phyloP scores from a whole-genome alignment of 164 flowering plant genomes.

The Umbellularia californica region DNA sequence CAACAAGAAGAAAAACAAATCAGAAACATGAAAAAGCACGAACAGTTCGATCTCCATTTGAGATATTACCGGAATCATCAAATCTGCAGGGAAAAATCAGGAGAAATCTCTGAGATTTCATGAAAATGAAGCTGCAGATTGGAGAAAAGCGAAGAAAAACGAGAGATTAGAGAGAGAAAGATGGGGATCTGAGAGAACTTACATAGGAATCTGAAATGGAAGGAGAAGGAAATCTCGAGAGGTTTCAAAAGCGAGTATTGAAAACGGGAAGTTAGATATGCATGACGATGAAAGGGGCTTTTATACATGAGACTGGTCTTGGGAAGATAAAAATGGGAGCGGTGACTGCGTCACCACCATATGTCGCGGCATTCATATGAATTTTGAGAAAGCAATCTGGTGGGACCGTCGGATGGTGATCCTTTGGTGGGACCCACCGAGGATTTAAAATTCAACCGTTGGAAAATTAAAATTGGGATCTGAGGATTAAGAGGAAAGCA shows the following conservation, averaged over 20 bases:
- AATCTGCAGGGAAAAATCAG: not conserved
- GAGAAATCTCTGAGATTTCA: not conserved
- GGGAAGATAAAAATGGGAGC: too few species aligned
- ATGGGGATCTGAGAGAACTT: too few species aligned
- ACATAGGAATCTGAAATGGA: not conserved
- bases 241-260: not conserved
- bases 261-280: not conserved
- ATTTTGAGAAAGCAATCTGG: too few species aligned
- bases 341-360: too few species aligned
- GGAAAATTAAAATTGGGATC: too few species aligned
- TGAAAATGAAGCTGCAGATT: not conserved
- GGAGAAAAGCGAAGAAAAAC: not conserved
- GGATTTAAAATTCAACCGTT: too few species aligned
- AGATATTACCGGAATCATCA: not conserved
- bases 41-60: not conserved
- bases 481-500: too few species aligned
- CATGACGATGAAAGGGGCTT: not conserved
- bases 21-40: not conserved
- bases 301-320: too few species aligned
- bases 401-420: too few species aligned
- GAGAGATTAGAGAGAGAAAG: not conserved
- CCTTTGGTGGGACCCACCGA: too few species aligned
- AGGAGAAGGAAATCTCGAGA: not conserved
- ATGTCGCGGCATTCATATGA: too few species aligned
- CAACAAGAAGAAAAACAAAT: not conserved